Evolutionary conservation across 208 protist genomes (phyloP).

Genomic region (Zelonia costaricensis): DNA sequence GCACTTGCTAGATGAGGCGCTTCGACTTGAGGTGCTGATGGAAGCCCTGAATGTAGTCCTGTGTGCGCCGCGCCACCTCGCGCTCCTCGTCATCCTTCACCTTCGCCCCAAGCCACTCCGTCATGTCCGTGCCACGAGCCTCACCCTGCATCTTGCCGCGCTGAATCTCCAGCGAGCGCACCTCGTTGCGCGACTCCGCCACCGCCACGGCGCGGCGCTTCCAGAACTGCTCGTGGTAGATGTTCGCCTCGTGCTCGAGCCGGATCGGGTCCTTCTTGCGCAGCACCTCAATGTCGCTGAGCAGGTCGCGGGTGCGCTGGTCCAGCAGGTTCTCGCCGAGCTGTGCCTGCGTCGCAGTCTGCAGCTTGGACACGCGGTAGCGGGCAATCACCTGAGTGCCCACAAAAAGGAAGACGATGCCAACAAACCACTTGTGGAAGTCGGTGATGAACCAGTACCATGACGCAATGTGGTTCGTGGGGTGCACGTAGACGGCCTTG

Average conservation of each 20-base stretch:
- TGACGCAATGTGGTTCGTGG: constrained; percentile 81
- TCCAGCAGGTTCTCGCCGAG: constrained; percentile 88
- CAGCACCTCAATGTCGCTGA: constrained; percentile 83
- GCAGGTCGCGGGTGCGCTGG: constrained; percentile 77
- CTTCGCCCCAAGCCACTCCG: constrained; percentile 89
- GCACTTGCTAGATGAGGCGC: constrained; percentile 66
- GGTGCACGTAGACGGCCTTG: constrained; percentile 88
- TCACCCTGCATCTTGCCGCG: constrained; percentile 70
- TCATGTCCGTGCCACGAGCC: constrained; percentile 87
- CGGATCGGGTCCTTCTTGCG: constrained; percentile 86
- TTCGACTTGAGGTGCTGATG: constrained; percentile 90
- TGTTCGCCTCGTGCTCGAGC: constrained; percentile 85
- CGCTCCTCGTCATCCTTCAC: constrained; percentile 89
- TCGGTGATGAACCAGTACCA: constrained; percentile 91
- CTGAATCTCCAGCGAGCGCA: constrained; percentile 69
- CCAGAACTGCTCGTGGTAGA: constrained; percentile 90
- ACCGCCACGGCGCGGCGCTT: constrained; percentile 74
- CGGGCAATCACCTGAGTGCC: constrained; percentile 79
- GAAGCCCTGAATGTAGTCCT: constrained; percentile 91
- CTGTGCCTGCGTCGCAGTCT: constrained; percentile 80
- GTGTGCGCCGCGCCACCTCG: constrained; percentile 80
- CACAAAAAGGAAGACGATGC: constrained; percentile 76
- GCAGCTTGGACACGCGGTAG: constrained; percentile 73
- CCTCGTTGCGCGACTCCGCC: constrained; percentile 48
- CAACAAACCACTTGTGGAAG: constrained; percentile 87